These are phyloP conservation scores for Ocimum tenuiflorum DNA, from an alignment of 257 asterid genomes.

Conservation along the genomic window DNA sequence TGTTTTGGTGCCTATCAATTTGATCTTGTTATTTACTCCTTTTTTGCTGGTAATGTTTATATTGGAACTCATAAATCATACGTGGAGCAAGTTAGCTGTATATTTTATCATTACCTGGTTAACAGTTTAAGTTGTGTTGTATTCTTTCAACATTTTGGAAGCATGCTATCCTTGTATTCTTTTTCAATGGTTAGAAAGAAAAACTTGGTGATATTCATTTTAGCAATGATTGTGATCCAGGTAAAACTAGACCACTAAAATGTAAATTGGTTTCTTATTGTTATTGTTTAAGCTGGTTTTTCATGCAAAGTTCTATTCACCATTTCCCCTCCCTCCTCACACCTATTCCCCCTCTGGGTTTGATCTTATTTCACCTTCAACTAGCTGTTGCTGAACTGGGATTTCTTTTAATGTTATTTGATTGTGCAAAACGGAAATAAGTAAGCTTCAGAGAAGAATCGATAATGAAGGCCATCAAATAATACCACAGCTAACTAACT, in stretches of 20 bases:
- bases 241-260: background rate
- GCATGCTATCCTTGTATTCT: background rate
- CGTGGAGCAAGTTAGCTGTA: background rate
- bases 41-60: too few relatives aligned
- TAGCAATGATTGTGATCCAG: background rate
- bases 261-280: background rate
- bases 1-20: too few relatives aligned
- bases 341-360: too few relatives aligned
- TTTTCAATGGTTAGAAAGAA: background rate
- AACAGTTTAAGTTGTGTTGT: background rate
- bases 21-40: too few relatives aligned
- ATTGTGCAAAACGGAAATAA: conserved; percentile 79
- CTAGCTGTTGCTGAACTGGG: background rate
- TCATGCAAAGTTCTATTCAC: too few relatives aligned
- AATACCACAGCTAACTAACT: conserved; percentile 73
- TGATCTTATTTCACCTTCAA: background rate
- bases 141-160: background rate
- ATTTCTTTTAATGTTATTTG: conserved; percentile 10
- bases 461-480: conserved; percentile 81
- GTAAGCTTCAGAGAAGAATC: conserved; percentile 81
- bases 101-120: background rate
- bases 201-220: background rate
- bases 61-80: background rate
- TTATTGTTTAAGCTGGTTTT: background rate
- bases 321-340: too few relatives aligned